Evolutionary conservation across 192 early-diverging fungal genomes (phyloP), one percentile per base, ranked within the genome.

Genomic region (Lunasporangiospora selenospora): DNA sequence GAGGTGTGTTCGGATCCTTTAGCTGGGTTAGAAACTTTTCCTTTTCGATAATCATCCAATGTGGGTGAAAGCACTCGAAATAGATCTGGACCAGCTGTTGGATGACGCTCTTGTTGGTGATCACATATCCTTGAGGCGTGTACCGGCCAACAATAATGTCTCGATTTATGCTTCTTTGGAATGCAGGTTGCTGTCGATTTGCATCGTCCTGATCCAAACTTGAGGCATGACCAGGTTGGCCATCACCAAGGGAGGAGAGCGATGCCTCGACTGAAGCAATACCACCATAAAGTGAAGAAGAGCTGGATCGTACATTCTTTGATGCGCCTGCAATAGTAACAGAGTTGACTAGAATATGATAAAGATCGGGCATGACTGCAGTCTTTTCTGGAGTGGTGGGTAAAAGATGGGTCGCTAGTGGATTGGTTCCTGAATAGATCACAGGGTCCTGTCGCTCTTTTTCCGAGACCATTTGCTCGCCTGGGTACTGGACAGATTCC

Each of bases 21-120:
- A 73, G 69, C 24, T 73, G 69, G 3, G 60, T 61, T 19, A 73
- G 27, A 39, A 73, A 73, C 42, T 58, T 62, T 37, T 73, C 53
- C 43, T 73, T 73, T 29, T 73, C 69, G 10, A 73, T 49, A 40
- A 73, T 63, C 69, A 63, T 73, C 69, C 69, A 73, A n/a, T 73
- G 69, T 26, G 1, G 10, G 27, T 73, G 69, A n/a, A 73, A 73
- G 34, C 53, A 73, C 44, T 73, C 69, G 29, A 73, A 73, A 42
- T 73, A 73, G 19, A 73, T 55, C 29, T 58, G 69, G n/a, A 73
- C 69, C 11, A 73, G 42, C 23, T 73, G 63, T 29, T 73, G 69
- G 27, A 73, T 73, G 16, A 73, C 69, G 38, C 69, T 73, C 48
- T 73, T 73, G 60, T 63, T 73, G 40, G 69, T 73, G 4, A 73